Percentiles rank a stretch among this genome's conserved stretches.
phyloP scores from a whole-genome alignment of 495 filamentous ascomycete genomes.

The Penicillium robsamsonii region DNA sequence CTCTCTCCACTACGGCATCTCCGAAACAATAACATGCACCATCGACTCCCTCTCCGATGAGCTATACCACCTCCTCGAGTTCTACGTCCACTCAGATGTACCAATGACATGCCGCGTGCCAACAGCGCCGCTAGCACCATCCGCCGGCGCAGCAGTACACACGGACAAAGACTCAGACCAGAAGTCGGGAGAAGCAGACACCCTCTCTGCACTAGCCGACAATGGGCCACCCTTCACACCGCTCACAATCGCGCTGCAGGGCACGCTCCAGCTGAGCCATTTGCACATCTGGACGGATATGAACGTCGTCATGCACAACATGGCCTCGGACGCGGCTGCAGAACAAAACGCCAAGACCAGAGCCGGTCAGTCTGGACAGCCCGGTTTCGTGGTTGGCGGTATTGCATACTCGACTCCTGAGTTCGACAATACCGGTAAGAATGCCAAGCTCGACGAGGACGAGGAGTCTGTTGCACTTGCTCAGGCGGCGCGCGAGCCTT shows the following conservation, averaged over 20 bases:
- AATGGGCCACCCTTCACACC: slow-evolving; percentile 55
- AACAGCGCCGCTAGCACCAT: slow-evolving; percentile 56
- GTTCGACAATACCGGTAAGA: slow-evolving; percentile 45
- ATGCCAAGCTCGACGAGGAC: slow-evolving; percentile 35
- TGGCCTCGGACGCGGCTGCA: slow-evolving; percentile 36
- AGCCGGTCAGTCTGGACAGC: slow-evolving; percentile 38
- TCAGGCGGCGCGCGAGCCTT: slow-evolving; percentile 43
- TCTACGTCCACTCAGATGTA: slow-evolving; percentile 96
- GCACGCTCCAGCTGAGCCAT: slow-evolving; percentile 83
- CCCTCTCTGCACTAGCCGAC: slow-evolving; percentile 36
- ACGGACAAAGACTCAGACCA: slow-evolving; percentile 11
- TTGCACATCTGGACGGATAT: slow-evolving; percentile 86
- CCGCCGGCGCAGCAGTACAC: slow-evolving; percentile 15
- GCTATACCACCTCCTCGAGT: slow-evolving; percentile 96
- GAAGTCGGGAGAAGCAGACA: slow-evolving; percentile 18
- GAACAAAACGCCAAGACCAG: slow-evolving; percentile 20
- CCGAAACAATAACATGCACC: slow-evolving; percentile 83
- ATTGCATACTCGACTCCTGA: slow-evolving; percentile 83
- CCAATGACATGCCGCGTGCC: slow-evolving; percentile 91
- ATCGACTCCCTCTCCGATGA: slow-evolving; percentile 79
- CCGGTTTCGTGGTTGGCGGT: slow-evolving; percentile 72
- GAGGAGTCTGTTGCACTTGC: slow-evolving; percentile 36
- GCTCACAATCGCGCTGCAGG: slow-evolving; percentile 79
- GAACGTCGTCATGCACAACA: slow-evolving; percentile 82
- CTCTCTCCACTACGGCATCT: slow-evolving; percentile 77